Conservation (phyloP, 2,329 filamentous ascomycete species). For the Fusarium bulbicola region DNA sequence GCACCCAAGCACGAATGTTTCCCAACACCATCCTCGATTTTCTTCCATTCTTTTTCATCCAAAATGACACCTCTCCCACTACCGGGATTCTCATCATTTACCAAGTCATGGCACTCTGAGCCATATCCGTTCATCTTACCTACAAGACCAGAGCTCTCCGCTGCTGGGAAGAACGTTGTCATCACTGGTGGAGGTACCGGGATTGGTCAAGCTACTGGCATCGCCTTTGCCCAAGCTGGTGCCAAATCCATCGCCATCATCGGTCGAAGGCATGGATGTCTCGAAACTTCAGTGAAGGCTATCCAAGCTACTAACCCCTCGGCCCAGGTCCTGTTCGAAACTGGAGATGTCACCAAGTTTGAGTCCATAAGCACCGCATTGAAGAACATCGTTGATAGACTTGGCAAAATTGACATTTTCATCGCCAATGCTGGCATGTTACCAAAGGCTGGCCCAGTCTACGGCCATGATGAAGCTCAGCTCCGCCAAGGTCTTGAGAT, state of each 20-base stretch:
- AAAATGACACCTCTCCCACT: background rate
- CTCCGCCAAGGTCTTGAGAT: slow-evolving; percentile 24
- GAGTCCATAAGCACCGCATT: background rate
- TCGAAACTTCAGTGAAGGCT: slow-evolving; percentile 35
- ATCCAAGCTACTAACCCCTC: background rate
- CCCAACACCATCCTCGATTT: accelerated
- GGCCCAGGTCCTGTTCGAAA: background rate
- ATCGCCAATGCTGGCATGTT: slow-evolving; percentile 22
- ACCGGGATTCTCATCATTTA: slow-evolving; percentile 11
- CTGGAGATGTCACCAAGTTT: background rate
- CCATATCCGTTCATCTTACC: slow-evolving; percentile 46
- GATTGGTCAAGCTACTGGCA: slow-evolving; percentile 70
- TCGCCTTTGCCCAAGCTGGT: slow-evolving; percentile 58
- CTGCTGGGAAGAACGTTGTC: slow-evolving; percentile 58
- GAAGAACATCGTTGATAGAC: background rate
- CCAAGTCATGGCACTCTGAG: slow-evolving; percentile 32
- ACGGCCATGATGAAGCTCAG: slow-evolving; percentile 8
- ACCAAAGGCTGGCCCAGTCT: background rate
- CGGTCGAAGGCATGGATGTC: slow-evolving; percentile 46
- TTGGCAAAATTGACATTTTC: slow-evolving; percentile 32
- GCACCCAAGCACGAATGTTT: background rate
- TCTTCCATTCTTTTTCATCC: no score
- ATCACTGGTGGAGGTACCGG: slow-evolving; percentile 72
- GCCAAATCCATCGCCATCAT: slow-evolving; percentile 50
- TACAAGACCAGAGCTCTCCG: slow-evolving; percentile 44